Evolutionary conservation across 257 asterid species (phyloP).

Genomic region (Salvia splendens): DNA sequence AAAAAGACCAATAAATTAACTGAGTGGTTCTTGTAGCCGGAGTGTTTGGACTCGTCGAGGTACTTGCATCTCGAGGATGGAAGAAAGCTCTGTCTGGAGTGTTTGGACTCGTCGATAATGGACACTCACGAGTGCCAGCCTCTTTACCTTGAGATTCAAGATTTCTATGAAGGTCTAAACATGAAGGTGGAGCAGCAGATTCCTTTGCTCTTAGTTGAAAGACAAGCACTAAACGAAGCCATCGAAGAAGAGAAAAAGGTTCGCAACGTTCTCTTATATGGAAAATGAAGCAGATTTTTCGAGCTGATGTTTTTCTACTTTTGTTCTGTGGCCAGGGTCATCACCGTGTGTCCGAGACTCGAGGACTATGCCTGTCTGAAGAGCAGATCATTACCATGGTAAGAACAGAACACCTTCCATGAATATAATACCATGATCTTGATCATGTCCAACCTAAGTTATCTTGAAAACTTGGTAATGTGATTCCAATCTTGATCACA

Average conservation of each 20-base stretch:
- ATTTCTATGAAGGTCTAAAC: conserved; percentile 86
- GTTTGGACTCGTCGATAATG: conserved; percentile 97
- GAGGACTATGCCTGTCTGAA: conserved; percentile 96
- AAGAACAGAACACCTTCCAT: conserved; percentile 28
- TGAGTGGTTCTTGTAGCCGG: conserved; percentile 47
- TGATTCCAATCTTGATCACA: conserved; percentile 31
- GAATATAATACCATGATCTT: neutral
- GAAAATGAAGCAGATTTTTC: neutral
- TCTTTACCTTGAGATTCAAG: conserved; percentile 91
- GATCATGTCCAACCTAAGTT: neutral
- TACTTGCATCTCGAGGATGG: conserved; percentile 90
- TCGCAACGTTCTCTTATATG: neutral
- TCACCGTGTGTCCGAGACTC: conserved; percentile 87
- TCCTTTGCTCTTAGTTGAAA: conserved; percentile 92
- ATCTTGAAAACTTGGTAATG: neutral
- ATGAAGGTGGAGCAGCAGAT: conserved; percentile 98
- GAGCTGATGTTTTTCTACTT: neutral
- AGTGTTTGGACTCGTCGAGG: no score
- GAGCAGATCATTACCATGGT: conserved; percentile 92
- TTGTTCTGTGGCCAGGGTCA: conserved; percentile 58
- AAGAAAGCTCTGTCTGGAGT: conserved; percentile 86
- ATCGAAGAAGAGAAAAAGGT: conserved; percentile 95
- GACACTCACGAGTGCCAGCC: conserved; percentile 97
- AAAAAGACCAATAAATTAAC: no score
- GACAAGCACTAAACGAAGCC: conserved; percentile 96